Conservation (phyloP, 169 alveolate genomes). For the Miamiensis avidus region DNA sequence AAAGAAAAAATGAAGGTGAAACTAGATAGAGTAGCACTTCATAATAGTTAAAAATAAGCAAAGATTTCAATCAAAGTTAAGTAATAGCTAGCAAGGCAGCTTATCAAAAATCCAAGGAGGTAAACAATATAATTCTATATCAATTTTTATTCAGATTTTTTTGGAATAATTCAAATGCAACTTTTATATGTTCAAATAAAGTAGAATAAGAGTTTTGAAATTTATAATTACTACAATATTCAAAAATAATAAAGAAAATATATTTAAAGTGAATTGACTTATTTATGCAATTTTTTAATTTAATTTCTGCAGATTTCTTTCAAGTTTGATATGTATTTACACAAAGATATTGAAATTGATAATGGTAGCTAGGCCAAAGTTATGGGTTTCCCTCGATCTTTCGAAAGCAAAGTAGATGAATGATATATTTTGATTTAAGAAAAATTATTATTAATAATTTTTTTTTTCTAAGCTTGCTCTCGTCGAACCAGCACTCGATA, state of each 20-base stretch:
- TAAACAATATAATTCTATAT: no score
- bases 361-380: neutral
- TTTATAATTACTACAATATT: no score
- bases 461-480: neutral
- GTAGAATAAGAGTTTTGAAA: neutral
- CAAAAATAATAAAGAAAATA: no score
- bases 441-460: no score
- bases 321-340: neutral
- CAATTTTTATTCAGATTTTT: neutral
- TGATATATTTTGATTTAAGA: neutral
- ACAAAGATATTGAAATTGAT: neutral
- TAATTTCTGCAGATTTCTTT: neutral
- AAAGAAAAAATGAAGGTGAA: neutral
- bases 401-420: neutral
- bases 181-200: no score
- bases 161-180: no score
- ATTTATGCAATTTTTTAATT: no score
- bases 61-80: neutral
- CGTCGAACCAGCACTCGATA: neutral
- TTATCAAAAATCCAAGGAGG: neutral
- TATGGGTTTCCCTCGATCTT: neutral
- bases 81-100: neutral
- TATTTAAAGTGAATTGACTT: no score
- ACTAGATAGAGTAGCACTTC: neutral
- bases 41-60: no score